Evolutionary conservation across 768 basidiomycete genomes (phyloP).

Genomic region (Kwoniella shandongensis): DNA sequence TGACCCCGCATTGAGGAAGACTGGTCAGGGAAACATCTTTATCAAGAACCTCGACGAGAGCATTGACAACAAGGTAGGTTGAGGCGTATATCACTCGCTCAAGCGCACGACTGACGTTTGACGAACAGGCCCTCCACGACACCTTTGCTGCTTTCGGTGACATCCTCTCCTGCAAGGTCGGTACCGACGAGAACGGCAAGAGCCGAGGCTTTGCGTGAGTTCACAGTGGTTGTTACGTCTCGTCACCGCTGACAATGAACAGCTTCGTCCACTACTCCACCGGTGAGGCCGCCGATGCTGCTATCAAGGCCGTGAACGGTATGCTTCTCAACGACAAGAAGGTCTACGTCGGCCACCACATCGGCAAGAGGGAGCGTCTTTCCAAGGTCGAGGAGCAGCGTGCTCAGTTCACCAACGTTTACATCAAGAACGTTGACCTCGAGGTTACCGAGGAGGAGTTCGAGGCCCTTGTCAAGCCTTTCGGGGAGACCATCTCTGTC

Average conservation of each 20-base stretch:
- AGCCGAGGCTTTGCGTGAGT: slow-evolving; percentile 81
- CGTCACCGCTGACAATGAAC: neutral
- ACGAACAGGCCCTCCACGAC: slow-evolving; percentile 87
- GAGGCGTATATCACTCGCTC: no score
- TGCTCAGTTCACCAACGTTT: slow-evolving; percentile 95
- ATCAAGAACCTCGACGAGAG: slow-evolving; percentile 98
- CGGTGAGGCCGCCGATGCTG: slow-evolving; percentile 88
- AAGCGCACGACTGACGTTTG: neutral
- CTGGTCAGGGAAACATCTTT: slow-evolving; percentile 99
- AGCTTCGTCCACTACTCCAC: slow-evolving; percentile 98
- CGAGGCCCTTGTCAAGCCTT: slow-evolving; percentile 70
- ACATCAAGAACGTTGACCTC: slow-evolving; percentile 91
- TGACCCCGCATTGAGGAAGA: slow-evolving; percentile 98
- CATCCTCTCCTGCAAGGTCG: slow-evolving; percentile 98
- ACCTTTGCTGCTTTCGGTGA: slow-evolving; percentile 99
- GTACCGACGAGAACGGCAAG: slow-evolving; percentile 89
- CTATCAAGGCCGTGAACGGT: slow-evolving; percentile 98
- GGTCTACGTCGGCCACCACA: slow-evolving; percentile 96
- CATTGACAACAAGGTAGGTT: slow-evolving; percentile 89
- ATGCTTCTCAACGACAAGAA: slow-evolving; percentile 99
- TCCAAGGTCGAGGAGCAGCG: slow-evolving; percentile 98
- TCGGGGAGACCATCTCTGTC: slow-evolving; percentile 84
- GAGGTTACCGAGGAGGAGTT: slow-evolving; percentile 86
- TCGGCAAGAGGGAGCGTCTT: slow-evolving; percentile 97
- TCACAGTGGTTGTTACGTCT: neutral